Evolutionary conservation across 2,329 filamentous ascomycete species (phyloP).

Genomic region (Talaromyces verruculosus): DNA sequence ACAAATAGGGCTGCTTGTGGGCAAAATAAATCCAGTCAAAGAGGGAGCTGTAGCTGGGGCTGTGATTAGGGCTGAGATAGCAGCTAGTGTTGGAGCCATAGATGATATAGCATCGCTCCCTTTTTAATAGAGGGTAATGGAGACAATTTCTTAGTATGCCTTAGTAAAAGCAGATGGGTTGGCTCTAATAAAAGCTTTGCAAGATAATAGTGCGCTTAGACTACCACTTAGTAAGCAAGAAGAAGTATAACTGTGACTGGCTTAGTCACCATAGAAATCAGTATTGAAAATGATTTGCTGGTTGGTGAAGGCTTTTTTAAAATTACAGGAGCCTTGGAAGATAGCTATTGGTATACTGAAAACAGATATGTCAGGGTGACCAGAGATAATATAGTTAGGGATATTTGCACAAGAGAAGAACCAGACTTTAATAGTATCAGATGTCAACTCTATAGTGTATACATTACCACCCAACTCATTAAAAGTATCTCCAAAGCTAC

Average conservation of each 20-base stretch:
- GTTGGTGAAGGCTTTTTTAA: conserved; percentile 41
- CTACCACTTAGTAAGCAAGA: conserved; percentile 54
- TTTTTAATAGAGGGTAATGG: conserved; percentile 62
- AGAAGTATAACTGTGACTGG: conserved; percentile 51
- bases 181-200: conserved; percentile 68
- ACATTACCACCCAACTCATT: conserved; percentile 52
- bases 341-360: conserved; percentile 51
- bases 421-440: conserved; percentile 52
- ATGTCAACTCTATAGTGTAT: conserved; percentile 52
- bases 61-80: background rate
- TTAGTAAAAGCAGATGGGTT: conserved; percentile 70
- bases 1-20: background rate
- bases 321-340: conserved; percentile 44
- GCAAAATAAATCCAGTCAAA: background rate
- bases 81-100: background rate
- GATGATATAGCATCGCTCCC: conserved; percentile 9
- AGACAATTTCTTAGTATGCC: conserved; percentile 77
- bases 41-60: background rate
- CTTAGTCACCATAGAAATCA: conserved; percentile 59
- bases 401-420: conserved; percentile 48
- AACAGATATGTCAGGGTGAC: conserved; percentile 44
- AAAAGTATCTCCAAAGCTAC: conserved; percentile 55
- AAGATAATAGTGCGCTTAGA: conserved; percentile 63
- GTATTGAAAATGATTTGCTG: conserved; percentile 52
- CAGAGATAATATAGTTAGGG: conserved; percentile 47